Evolutionary conservation across 1,139 yeast species (phyloP).

Genomic region (Geotrichum citri-aurantii): DNA sequence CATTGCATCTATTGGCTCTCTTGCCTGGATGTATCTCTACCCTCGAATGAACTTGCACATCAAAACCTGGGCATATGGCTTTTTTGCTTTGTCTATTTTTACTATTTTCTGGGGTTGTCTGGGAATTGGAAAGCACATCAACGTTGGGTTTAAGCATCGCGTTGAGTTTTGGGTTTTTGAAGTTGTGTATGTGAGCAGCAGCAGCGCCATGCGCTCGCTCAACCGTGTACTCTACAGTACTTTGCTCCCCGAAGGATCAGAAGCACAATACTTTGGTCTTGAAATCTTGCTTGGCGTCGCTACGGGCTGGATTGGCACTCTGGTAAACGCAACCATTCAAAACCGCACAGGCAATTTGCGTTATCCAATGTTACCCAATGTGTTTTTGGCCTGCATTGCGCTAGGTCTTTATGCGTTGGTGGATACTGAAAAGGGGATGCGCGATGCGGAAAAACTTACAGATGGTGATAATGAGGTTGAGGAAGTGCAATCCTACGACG

Average conservation of each 20-base stretch:
- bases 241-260: constrained; percentile 42
- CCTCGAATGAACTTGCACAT: constrained; percentile 32
- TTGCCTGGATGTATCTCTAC: constrained; percentile 41
- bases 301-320: constrained; percentile 43
- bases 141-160: constrained; percentile 42
- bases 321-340: constrained; percentile 42
- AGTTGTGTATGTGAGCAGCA: constrained; percentile 37
- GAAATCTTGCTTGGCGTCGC: constrained; percentile 44
- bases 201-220: constrained; percentile 40
- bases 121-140: constrained; percentile 34
- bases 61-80: constrained; percentile 38
- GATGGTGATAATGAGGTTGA: neutral
- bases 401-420: constrained; percentile 31
- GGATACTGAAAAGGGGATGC: constrained; percentile 38
- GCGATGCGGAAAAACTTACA: constrained; percentile 16
- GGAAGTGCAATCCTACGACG: neutral
- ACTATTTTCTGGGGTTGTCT: constrained; percentile 44
- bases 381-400: constrained; percentile 35
- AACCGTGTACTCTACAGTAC: constrained; percentile 41
- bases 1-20: constrained; percentile 38
- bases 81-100: constrained; percentile 35
- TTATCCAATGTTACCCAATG: constrained; percentile 41
- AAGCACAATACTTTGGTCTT: constrained; percentile 44
- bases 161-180: constrained; percentile 47
- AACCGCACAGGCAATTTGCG: constrained; percentile 41